These are phyloP conservation scores for Chytriomyces sp. DNA, from an alignment of 192 early-diverging fungal genomes.

Conservation along the genomic window DNA sequence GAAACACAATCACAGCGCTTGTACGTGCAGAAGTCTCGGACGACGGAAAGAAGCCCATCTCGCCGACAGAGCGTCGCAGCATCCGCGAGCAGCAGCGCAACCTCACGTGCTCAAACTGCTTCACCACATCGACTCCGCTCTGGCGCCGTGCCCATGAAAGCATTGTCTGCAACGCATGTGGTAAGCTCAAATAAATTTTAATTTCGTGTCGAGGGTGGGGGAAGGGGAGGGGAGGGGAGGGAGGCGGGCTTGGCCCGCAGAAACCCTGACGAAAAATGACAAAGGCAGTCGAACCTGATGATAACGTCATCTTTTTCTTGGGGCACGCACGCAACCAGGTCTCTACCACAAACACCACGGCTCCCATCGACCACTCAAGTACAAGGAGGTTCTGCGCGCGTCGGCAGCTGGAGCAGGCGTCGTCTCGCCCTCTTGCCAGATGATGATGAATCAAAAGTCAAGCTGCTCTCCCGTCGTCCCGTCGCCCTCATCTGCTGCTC, in stretches of 20 bases:
- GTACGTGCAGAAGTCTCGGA: background rate
- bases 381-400: background rate
- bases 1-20: background rate
- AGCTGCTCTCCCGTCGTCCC: background rate
- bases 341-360: background rate
- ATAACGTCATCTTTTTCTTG: background rate
- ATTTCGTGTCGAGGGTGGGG: too few relatives aligned
- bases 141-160: constrained; percentile 81
- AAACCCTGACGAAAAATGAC: background rate
- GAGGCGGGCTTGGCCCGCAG: too few relatives aligned
- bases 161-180: constrained; percentile 88
- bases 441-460: too few relatives aligned
- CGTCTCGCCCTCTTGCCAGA: too few relatives aligned
- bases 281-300: background rate
- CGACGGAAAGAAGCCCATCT: background rate
- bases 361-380: background rate
- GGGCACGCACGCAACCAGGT: background rate
- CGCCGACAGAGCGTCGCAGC: constrained; percentile 41
- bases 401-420: background rate
- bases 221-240: too few relatives aligned
- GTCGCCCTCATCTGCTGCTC: background rate
- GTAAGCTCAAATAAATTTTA: constrained; percentile 41
- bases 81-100: constrained; percentile 49
- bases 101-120: constrained; percentile 70
- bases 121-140: constrained; percentile 73